Percentiles rank a stretch among this genome's conserved stretches.
Evolutionary conservation across 768 basidiomycete genomes (phyloP).

Genomic region (Phaeotremella skinneri): DNA sequence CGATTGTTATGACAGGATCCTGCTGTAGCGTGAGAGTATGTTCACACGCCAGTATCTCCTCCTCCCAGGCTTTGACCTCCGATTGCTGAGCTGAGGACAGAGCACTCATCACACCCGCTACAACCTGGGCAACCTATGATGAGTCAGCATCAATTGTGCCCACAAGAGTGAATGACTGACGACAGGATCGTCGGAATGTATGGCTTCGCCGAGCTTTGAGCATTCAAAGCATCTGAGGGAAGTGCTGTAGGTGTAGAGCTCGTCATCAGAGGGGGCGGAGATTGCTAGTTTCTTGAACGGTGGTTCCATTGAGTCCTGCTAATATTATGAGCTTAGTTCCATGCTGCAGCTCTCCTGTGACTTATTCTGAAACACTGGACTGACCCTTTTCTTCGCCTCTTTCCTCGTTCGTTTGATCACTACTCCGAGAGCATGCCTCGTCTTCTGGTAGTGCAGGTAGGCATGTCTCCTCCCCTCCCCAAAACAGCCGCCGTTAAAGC

Average conservation of each 20-base stretch:
- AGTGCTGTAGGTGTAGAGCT: slow-evolving; percentile 72
- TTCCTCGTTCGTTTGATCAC: slow-evolving; percentile 75
- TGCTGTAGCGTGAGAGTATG: slow-evolving; percentile 67
- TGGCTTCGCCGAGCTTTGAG: slow-evolving; percentile 45
- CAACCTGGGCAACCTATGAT: slow-evolving; percentile 59
- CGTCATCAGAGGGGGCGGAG: slow-evolving; percentile 70
- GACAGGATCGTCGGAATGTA: slow-evolving; percentile 37
- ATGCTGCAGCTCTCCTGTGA: too few species aligned
- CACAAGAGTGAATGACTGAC: slow-evolving; percentile 9
- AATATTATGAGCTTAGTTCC: not conserved
- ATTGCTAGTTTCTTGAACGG: slow-evolving; percentile 88
- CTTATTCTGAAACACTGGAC: too few species aligned
- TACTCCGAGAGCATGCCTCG: slow-evolving; percentile 70
- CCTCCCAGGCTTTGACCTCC: slow-evolving; percentile 97
- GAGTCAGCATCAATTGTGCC: slow-evolving; percentile 9
- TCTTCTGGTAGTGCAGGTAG: slow-evolving; percentile 66
- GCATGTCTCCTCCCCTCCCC: slow-evolving; percentile 65
- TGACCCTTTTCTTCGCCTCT: slow-evolving; percentile 63
- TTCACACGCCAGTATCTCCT: slow-evolving; percentile 83
- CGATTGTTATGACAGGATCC: slow-evolving; percentile 36
- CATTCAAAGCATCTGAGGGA: slow-evolving; percentile 75
- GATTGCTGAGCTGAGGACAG: slow-evolving; percentile 87
- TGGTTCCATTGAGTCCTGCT: slow-evolving; percentile 73
- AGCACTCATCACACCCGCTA: slow-evolving; percentile 70
- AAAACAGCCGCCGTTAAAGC: slow-evolving; percentile 92